Evolutionary conservation across 169 alveolate species (phyloP).

Genomic region (Plasmodium malariae): DNA sequence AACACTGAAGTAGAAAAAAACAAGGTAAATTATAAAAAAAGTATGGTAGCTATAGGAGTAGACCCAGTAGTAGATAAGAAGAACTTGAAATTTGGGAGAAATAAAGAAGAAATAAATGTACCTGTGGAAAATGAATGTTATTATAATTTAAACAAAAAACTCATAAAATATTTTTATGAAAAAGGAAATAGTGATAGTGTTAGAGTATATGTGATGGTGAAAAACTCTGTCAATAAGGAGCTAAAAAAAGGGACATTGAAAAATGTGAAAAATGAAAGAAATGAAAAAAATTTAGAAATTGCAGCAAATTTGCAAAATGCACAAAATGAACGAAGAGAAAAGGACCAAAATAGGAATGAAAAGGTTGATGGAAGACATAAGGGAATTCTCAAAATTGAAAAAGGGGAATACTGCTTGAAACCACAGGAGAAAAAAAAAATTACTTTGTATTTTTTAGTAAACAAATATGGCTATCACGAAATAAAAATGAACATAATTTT

Average conservation of each 20-base stretch:
- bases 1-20: background rate
- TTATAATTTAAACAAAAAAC: constrained; percentile 33
- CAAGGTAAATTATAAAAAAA: background rate
- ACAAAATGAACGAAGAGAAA: background rate
- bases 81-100: background rate
- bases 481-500: constrained; percentile 34
- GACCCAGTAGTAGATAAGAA: background rate
- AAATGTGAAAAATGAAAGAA: background rate
- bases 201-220: constrained; percentile 36
- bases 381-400: constrained; percentile 28
- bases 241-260: background rate
- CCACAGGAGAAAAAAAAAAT: constrained; percentile 71
- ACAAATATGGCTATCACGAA: constrained; percentile 65
- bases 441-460: constrained; percentile 46
- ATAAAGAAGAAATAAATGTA: background rate
- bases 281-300: background rate
- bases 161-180: constrained; percentile 61
- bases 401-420: constrained; percentile 19
- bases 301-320: background rate
- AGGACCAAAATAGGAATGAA: background rate
- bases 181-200: constrained; percentile 36
- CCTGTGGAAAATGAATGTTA: background rate
- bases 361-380: background rate
- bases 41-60: background rate
- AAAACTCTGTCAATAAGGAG: constrained; percentile 8